phyloP scores from a whole-genome alignment of 495 filamentous ascomycete species.

The Lichina pygmaea region DNA sequence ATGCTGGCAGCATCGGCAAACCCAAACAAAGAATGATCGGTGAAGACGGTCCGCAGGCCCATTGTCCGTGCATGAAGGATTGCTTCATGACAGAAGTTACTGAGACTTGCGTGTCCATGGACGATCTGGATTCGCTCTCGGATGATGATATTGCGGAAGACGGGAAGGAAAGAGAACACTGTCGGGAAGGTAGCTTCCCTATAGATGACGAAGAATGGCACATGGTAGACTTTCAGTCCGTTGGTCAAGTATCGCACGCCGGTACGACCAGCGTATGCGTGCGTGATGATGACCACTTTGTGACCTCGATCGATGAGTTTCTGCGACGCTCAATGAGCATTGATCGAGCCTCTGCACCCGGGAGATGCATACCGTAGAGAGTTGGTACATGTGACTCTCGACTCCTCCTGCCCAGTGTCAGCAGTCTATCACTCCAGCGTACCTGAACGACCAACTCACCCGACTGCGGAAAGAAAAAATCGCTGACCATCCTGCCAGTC shows the following conservation, averaged over 20 bases:
- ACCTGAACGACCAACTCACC: conserved; percentile 17
- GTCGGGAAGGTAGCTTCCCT: conserved; percentile 88
- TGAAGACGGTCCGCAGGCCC: conserved; percentile 86
- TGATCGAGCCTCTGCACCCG: not conserved
- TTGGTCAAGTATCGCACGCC: conserved; percentile 95
- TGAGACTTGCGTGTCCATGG: conserved; percentile 81
- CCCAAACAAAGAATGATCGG: conserved; percentile 92
- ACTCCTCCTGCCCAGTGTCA: conserved; percentile 33
- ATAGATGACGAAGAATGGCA: conserved; percentile 87
- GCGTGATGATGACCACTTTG: conserved; percentile 93
- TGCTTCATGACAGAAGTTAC: conserved; percentile 78
- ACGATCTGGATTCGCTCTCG: conserved; percentile 90
- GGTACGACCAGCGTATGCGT: conserved; percentile 76
- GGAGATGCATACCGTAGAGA: conserved; percentile 34
- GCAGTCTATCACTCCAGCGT: not conserved
- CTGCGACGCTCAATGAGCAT: conserved; percentile 4
- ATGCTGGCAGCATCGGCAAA: conserved; percentile 95
- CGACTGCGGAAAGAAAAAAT: conserved; percentile 96
- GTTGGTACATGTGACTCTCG: conserved; percentile 95
- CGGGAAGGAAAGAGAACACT: conserved; percentile 92
- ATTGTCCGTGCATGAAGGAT: conserved; percentile 91
- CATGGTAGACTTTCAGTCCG: conserved; percentile 92
- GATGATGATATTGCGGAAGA: conserved; percentile 85
- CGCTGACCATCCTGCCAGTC: conserved; percentile 60
- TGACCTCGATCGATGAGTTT: conserved; percentile 94